A percentile compares a stretch with the other conserved stretches of the same genome.
These are phyloP conservation scores for Sungouiozyma intestinalis DNA, from an alignment of 805 yeast genomes.

Conservation along the genomic window DNA sequence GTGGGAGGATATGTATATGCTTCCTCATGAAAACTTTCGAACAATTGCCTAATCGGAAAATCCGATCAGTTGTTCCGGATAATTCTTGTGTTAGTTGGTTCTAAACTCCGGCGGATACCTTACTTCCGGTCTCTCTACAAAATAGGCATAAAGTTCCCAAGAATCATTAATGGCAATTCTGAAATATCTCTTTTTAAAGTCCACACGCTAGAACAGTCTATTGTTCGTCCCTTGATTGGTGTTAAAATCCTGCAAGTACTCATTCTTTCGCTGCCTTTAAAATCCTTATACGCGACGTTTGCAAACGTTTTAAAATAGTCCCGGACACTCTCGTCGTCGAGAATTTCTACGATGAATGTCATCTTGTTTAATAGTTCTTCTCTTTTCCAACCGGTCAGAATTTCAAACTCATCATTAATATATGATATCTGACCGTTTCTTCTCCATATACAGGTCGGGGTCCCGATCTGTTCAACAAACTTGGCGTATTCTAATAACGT, in stretches of 20 bases:
- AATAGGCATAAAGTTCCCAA: conserved; percentile 86
- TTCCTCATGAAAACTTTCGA: no score
- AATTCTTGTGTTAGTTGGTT: no score
- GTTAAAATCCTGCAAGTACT: conserved; percentile 73
- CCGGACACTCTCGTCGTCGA: conserved; percentile 80
- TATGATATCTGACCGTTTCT: conserved; percentile 92
- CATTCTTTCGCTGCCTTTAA: conserved; percentile 81
- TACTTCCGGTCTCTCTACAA: no score
- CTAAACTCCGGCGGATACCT: no score
- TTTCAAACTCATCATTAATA: conserved; percentile 88
- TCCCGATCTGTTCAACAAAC: conserved; percentile 74
- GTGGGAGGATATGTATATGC: no score
- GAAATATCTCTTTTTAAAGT: conserved; percentile 90
- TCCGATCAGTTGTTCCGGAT: no score
- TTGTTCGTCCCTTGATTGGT: conserved; percentile 36
- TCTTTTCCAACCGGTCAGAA: conserved; percentile 81
- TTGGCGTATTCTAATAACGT: conserved; percentile 82
- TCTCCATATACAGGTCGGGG: conserved; percentile 94
- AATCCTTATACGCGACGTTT: conserved; percentile 82
- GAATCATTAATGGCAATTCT: conserved; percentile 94
- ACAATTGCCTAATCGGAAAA: no score
- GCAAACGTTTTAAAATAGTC: conserved; percentile 82
- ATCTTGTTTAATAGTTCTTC: conserved; percentile 56
- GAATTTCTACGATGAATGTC: conserved; percentile 65
- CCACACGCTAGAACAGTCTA: conserved; percentile 81